Evolutionary conservation across 768 basidiomycete genomes (phyloP).

Genomic region (Coprinellus aureogranulatus): DNA sequence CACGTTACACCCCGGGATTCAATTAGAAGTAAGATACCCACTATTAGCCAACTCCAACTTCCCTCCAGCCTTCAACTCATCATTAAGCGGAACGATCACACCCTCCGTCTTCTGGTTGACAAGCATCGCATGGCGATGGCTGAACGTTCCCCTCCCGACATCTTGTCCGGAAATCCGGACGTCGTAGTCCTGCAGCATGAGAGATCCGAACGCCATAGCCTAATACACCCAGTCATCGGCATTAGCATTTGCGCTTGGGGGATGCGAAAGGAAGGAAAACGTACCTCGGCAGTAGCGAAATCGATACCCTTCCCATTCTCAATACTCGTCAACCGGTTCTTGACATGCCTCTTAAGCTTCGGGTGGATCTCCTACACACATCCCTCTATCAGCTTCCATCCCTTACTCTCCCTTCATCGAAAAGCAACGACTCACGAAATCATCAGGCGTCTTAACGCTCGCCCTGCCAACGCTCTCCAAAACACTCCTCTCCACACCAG

Average conservation of each 20-base stretch:
- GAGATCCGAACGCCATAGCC: slow-evolving; percentile 86
- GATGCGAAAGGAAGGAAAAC: background rate
- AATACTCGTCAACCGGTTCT: slow-evolving; percentile 67
- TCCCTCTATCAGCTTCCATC: slow-evolving; percentile 34
- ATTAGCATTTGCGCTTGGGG: too few relatives aligned
- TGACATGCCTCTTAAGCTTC: slow-evolving; percentile 76
- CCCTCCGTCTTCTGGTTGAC: slow-evolving; percentile 84
- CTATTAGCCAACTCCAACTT: slow-evolving; percentile 88
- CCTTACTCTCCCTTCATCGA: background rate
- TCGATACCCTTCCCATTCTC: slow-evolving; percentile 73
- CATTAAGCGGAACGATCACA: slow-evolving; percentile 80
- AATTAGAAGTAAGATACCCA: slow-evolving; percentile 37
- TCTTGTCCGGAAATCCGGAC: slow-evolving; percentile 92
- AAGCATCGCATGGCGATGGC: slow-evolving; percentile 87
- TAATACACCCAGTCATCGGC: too few relatives aligned
- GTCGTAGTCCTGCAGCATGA: slow-evolving; percentile 79
- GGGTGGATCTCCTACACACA: slow-evolving; percentile 72
- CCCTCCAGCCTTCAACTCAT: slow-evolving; percentile 55
- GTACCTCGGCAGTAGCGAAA: slow-evolving; percentile 86
- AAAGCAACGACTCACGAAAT: slow-evolving; percentile 60
- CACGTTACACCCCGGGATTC: background rate
- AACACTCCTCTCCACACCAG: slow-evolving; percentile 57
- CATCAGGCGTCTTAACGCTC: slow-evolving; percentile 58
- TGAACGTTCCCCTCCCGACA: slow-evolving; percentile 88
- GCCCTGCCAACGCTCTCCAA: slow-evolving; percentile 61